Evolutionary conservation across 768 basidiomycete genomes (phyloP).

Genomic region (Coprinopsis sp.): DNA sequence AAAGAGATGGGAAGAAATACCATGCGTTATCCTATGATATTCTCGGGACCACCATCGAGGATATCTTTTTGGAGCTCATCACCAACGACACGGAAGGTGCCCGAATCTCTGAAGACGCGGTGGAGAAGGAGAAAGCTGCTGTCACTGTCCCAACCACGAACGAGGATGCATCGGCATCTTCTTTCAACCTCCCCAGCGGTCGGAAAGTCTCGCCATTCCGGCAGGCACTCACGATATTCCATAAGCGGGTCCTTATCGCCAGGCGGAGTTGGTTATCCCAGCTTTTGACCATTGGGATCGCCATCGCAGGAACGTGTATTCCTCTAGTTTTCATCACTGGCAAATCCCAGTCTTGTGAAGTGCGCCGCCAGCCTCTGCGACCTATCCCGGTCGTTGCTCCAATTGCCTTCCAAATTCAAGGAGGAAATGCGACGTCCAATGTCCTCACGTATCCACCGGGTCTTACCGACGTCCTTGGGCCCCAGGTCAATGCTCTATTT

Average conservation of each 20-base stretch:
- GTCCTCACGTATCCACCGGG: conserved; percentile 54
- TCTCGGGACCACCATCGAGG: conserved; percentile 72
- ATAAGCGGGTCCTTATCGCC: conserved; percentile 61
- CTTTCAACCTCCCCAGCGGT: conserved; percentile 46
- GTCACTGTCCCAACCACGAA: conserved; percentile 17
- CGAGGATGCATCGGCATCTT: conserved; percentile 12
- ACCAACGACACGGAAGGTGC: conserved; percentile 29
- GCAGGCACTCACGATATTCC: conserved; percentile 70
- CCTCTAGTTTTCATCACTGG: conserved; percentile 61
- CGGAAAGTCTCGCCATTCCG: conserved; percentile 49
- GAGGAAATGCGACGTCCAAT: conserved; percentile 27
- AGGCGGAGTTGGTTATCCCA: conserved; percentile 68
- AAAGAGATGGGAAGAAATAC: conserved; percentile 34
- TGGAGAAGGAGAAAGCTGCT: conserved; percentile 9
- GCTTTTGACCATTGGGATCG: conserved; percentile 46
- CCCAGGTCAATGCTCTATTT: conserved; percentile 29
- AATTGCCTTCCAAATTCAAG: conserved; percentile 29
- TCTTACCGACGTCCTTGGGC: conserved; percentile 44
- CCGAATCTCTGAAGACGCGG: conserved; percentile 10
- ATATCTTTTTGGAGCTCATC: conserved; percentile 78
- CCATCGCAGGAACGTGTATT: conserved; percentile 59
- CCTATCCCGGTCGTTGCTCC: conserved; percentile 54
- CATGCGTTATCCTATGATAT: conserved; percentile 57
- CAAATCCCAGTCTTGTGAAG: conserved; percentile 47
- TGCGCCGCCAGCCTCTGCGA: conserved; percentile 31